phyloP scores from a whole-genome alignment of 768 basidiomycete species.

The Lanmaoa pseudosensibilis region DNA sequence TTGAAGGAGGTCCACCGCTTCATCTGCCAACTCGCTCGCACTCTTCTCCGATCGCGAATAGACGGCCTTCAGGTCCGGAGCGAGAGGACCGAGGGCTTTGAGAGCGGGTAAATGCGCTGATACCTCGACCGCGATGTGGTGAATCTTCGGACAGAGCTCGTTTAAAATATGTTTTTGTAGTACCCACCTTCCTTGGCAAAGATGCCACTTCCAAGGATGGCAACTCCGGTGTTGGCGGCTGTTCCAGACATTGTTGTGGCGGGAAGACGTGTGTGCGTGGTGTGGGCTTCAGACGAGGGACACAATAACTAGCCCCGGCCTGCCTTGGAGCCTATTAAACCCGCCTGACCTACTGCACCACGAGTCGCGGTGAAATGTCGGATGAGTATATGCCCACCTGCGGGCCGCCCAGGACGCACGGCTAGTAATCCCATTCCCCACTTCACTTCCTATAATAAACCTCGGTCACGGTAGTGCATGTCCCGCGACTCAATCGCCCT shows the following conservation, averaged over 20 bases:
- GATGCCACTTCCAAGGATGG: conserved; percentile 79
- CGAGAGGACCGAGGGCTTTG: conserved; percentile 46
- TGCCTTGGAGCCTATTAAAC: not conserved
- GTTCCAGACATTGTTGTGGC: conserved; percentile 37
- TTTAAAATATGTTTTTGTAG: conserved; percentile 6
- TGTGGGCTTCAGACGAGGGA: not conserved
- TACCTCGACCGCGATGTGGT: conserved; percentile 24
- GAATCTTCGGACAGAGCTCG: conserved; percentile 18
- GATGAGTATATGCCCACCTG: not conserved
- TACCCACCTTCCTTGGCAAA: conserved; percentile 71
- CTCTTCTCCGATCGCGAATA: conserved; percentile 77
- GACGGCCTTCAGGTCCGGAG: conserved; percentile 59
- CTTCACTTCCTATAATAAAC: not conserved
- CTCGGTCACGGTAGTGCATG: not conserved
- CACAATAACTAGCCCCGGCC: not conserved
- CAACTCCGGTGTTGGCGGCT: conserved; percentile 49
- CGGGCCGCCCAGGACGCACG: too few relatives aligned
- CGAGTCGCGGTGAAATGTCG: not conserved
- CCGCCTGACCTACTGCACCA: not conserved
- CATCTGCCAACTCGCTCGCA: conserved; percentile 50
- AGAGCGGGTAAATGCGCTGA: conserved; percentile 82
- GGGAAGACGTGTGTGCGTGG: not conserved
- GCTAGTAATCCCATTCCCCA: not conserved
- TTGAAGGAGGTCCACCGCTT: conserved; percentile 42
- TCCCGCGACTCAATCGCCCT: not conserved